phyloP scores from a whole-genome alignment of 2,329 filamentous ascomycete genomes.

The Sporothrix protearum region DNA sequence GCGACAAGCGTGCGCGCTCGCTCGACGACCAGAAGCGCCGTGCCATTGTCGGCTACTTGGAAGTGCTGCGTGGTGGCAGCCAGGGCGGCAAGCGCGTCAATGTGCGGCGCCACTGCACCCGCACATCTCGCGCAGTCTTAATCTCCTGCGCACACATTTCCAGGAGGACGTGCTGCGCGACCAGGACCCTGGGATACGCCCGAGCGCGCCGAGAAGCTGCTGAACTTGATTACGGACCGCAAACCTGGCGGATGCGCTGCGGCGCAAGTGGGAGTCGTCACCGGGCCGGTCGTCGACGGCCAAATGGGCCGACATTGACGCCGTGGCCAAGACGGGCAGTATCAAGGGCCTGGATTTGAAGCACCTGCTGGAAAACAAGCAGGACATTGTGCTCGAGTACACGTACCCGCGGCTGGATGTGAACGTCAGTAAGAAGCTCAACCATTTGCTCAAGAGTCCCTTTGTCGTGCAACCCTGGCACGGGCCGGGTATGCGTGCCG shows the following conservation, averaged over 20 bases:
- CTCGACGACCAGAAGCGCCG: slow-evolving; percentile 83
- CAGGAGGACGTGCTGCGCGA: slow-evolving; percentile 73
- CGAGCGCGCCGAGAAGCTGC: slow-evolving; percentile 70
- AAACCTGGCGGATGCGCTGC: slow-evolving; percentile 70
- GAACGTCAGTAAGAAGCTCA: slow-evolving; percentile 95
- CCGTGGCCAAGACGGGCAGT: slow-evolving; percentile 71
- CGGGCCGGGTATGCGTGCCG: slow-evolving; percentile 89
- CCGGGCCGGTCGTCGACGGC: slow-evolving; percentile 70
- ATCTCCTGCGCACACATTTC: slow-evolving; percentile 81
- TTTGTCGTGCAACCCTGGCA: slow-evolving; percentile 97
- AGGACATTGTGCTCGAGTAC: slow-evolving; percentile 95
- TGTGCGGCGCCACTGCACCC: slow-evolving; percentile 77
- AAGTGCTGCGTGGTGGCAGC: slow-evolving; percentile 81
- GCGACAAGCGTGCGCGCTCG: slow-evolving; percentile 77
- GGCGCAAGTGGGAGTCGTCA: slow-evolving; percentile 85
- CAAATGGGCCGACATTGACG: slow-evolving; percentile 95
- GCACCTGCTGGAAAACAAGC: slow-evolving; percentile 80
- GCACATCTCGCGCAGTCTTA: slow-evolving; percentile 81
- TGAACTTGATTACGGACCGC: slow-evolving; percentile 80
- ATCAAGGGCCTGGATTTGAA: slow-evolving; percentile 68
- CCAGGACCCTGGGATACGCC: slow-evolving; percentile 76
- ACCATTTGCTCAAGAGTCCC: slow-evolving; percentile 94
- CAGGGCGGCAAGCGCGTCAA: slow-evolving; percentile 87
- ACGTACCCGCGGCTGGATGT: slow-evolving; percentile 96
- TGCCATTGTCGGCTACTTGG: slow-evolving; percentile 84